Evolutionary conservation across 768 basidiomycete genomes (phyloP).

Genomic region (Tylopilus felleus): DNA sequence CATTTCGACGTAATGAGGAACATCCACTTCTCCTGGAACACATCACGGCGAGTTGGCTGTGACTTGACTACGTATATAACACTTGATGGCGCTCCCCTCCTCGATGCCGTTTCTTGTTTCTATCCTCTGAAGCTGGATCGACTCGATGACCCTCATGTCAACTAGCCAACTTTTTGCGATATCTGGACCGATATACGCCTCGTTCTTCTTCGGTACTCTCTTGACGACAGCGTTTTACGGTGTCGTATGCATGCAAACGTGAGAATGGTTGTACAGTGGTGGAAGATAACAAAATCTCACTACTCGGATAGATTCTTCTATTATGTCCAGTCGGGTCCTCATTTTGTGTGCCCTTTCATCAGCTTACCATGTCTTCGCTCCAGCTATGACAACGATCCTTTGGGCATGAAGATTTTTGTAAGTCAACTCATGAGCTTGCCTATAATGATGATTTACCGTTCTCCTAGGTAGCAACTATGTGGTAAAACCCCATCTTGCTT

Average conservation of each 20-base stretch:
- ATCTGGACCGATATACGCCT: neutral
- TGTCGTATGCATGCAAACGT: conserved; percentile 9
- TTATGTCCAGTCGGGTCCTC: neutral
- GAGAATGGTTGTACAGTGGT: neutral
- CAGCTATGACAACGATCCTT: conserved; percentile 7
- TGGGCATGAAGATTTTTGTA: neutral
- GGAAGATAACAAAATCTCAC: too few relatives aligned
- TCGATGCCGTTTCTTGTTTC: too few relatives aligned
- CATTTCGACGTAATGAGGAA: too few relatives aligned
- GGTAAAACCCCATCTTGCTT: neutral
- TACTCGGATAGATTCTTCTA: conserved; percentile 4
- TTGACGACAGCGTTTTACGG: neutral
- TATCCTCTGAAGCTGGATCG: too few relatives aligned
- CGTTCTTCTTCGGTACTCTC: neutral
- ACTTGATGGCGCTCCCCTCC: too few relatives aligned
- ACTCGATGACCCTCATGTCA: neutral
- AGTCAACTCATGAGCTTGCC: neutral
- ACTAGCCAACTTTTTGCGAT: neutral
- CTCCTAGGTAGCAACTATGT: neutral
- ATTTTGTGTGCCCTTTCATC: neutral
- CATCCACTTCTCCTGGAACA: too few relatives aligned
- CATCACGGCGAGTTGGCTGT: too few relatives aligned
- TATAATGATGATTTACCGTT: neutral
- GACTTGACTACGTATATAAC: too few relatives aligned
- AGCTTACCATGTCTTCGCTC: neutral